A percentile compares a stretch with the other conserved stretches of the same genome.
phyloP scores from a whole-genome alignment of 768 basidiomycete genomes.

The Hysterangium stoloniferum region DNA sequence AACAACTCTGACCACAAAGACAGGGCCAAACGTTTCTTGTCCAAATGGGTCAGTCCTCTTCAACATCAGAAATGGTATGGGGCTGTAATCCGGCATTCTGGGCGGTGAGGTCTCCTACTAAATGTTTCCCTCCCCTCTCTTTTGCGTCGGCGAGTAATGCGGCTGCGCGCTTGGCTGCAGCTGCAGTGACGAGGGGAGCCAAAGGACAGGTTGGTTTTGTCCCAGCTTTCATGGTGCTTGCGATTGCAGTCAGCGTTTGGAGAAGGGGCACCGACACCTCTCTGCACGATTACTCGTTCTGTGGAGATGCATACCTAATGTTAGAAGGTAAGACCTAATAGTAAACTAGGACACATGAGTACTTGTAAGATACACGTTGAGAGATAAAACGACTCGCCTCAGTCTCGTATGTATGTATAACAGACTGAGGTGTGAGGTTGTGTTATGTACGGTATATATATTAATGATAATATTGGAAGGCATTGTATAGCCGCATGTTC shows the following conservation, averaged over 20 bases:
- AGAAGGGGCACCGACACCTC: constrained; percentile 31
- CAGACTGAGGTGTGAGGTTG: no score
- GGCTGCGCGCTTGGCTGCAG: constrained; percentile 39
- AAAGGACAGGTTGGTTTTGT: constrained; percentile 24
- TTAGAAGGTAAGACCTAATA: no score
- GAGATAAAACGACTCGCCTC: no score
- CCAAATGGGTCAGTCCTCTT: constrained; percentile 44
- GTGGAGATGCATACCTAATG: constrained; percentile 56
- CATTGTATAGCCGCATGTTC: no score
- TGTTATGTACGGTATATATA: no score
- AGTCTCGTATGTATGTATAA: no score
- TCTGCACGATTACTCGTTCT: constrained; percentile 46
- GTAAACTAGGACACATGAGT: no score
- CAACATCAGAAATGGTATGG: constrained; percentile 40
- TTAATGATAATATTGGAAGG: no score
- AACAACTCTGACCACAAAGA: constrained; percentile 36
- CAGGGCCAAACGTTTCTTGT: constrained; percentile 55
- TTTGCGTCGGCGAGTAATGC: constrained; percentile 37
- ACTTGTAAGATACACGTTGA: no score
- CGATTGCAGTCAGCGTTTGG: constrained; percentile 26
- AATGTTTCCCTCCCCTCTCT: constrained; percentile 33
- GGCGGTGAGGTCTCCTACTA: constrained; percentile 35
- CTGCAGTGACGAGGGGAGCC: constrained; percentile 35
- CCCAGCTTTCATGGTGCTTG: constrained; percentile 31
- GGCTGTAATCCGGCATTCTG: constrained; percentile 39